Evolutionary conservation across 768 basidiomycete genomes (phyloP).

Genomic region (Galerina marginata): DNA sequence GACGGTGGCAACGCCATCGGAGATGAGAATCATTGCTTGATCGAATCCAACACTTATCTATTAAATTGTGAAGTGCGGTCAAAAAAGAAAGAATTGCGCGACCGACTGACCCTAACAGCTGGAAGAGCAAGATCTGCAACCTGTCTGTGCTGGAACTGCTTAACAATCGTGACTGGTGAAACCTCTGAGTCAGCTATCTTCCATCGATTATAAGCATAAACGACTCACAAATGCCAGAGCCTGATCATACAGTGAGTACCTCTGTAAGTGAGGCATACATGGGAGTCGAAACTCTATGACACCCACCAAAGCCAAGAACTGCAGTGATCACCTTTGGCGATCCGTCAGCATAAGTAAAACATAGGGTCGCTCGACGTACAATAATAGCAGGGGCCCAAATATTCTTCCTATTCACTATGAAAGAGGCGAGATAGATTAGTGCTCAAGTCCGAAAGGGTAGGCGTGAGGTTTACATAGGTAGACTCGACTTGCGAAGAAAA

Average conservation of each 20-base stretch:
- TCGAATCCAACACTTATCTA: background rate
- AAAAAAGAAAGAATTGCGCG: background rate
- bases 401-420: background rate
- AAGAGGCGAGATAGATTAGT: too few species aligned
- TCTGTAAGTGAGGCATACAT: background rate
- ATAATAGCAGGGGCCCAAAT: background rate
- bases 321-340: background rate
- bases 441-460: background rate
- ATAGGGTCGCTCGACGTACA: background rate
- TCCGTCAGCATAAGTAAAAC: background rate
- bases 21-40: background rate
- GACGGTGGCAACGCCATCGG: background rate
- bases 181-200: too few species aligned
- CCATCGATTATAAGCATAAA: background rate
- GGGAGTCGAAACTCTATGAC: background rate
- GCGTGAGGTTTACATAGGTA: background rate
- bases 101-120: background rate
- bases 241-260: background rate
- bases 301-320: slow-evolving; percentile 2
- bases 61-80: background rate
- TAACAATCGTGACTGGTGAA: background rate
- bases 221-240: background rate
- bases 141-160: background rate
- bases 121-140: background rate
- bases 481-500: slow-evolving; percentile 10